Evolutionary conservation across 371 early-diverging fungal genomes (phyloP).

Genomic region (Mortierella sp.): DNA sequence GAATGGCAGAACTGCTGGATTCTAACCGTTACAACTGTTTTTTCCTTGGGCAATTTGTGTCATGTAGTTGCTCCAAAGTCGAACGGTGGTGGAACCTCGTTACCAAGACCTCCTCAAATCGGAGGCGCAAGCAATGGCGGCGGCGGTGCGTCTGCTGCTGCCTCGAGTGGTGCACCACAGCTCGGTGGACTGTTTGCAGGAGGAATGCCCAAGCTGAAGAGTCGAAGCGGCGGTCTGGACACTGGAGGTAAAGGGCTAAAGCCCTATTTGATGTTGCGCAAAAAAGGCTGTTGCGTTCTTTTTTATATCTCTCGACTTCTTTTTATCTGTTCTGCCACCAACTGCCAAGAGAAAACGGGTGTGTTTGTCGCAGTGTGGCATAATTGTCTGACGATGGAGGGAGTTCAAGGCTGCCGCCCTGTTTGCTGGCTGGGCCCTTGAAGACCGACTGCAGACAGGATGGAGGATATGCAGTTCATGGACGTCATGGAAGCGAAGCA

Average conservation of each 20-base stretch:
- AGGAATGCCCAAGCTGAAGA: slow-evolving; percentile 76
- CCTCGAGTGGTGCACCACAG: slow-evolving; percentile 33
- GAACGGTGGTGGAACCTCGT: slow-evolving; percentile 28
- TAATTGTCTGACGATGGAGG: not conserved
- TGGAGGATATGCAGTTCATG: not conserved
- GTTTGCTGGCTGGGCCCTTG: not conserved
- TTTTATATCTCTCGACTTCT: slow-evolving; percentile 12
- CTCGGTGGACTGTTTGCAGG: slow-evolving; percentile 77
- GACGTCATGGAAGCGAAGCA: not conserved
- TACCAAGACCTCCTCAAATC: slow-evolving; percentile 41
- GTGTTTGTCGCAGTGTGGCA: no score
- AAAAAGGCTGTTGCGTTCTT: not conserved
- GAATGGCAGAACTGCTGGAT: no score
- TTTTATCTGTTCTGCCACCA: not conserved
- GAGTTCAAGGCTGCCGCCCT: not conserved
- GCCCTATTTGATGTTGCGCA: not conserved
- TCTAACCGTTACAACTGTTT: slow-evolving; percentile 1
- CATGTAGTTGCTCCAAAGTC: slow-evolving; percentile 39
- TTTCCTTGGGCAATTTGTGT: not conserved
- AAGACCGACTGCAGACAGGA: not conserved
- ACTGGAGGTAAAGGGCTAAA: slow-evolving; percentile 46
- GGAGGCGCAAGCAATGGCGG: slow-evolving; percentile 40
- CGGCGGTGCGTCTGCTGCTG: slow-evolving; percentile 13
- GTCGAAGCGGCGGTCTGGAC: slow-evolving; percentile 57
- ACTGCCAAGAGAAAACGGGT: slow-evolving; percentile 11